Base-by-base conservation (phyloP, 140 eudicot species). In the Senecio squalidus region DNA sequence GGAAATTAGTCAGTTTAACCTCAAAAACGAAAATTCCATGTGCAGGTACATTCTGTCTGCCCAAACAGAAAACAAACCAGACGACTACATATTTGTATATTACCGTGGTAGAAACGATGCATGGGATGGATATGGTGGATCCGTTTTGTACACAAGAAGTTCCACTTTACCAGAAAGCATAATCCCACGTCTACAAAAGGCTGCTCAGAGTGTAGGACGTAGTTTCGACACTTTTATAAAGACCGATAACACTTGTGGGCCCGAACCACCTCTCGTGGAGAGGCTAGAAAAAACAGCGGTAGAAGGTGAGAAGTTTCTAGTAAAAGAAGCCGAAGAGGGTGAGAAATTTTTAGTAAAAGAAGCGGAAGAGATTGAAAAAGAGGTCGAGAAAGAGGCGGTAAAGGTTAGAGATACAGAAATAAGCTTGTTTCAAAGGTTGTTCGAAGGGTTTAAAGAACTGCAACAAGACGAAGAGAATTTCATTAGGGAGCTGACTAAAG, bases 81-180 rank as follows among this genome's bases (percentile, higher is more conserved):
- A 91, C 9, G 96, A 91, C 72, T 91, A 91, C 43, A 51, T 91
- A 72, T 86, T 91, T 45, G 92, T 91, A 21, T 91, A 91, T 64
- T 91, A 91, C 41, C 73, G 94, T 16, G 98, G 98, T 29, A 73
- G 88, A 58, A 91, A 91, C 67, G 98, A 91, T 27, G 98, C 98
- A 36, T 91, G 98, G 96, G 96, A 91, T 56, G 98, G 96, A 17
- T 86, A 91, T 49, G 98, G 98, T 33, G 96, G 98, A 2, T 62
- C 96, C 1, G 87, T 91, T 16, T 30, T 91, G 18, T 91, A 91
- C 89, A 91, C 98, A 26, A 69, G 98, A 79, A 84, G 92, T 33
- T 49, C 90, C 58, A 83, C 66, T 40, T 49, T 86, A 47, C 98
- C 98, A 1, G 76, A 91, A 66, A 76, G 71, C 77, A 86, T 91